Conservation (phyloP, 345 rosid species). For the Euphorbia tirucalli region DNA sequence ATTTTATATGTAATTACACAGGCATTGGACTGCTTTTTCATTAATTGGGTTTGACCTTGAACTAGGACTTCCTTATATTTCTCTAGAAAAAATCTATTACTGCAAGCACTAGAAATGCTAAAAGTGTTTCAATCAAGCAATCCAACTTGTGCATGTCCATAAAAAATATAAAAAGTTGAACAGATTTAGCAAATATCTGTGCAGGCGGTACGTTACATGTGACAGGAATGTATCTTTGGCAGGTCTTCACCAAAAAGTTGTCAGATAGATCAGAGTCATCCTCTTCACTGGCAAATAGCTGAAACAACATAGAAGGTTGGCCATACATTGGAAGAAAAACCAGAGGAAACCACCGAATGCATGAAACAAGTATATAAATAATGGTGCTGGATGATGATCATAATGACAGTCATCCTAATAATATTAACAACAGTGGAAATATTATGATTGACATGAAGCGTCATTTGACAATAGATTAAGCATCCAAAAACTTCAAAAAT, state of each 20-base stretch:
- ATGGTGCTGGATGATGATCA: not conserved
- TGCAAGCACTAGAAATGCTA: not conserved
- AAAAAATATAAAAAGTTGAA: not conserved
- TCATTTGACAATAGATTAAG: not conserved
- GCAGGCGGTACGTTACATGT: conserved; percentile 53
- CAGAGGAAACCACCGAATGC: not conserved
- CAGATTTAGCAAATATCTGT: not conserved
- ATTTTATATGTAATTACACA: not conserved
- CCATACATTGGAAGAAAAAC: conserved; percentile 11
- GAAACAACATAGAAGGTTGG: conserved; percentile 16
- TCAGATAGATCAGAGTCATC: conserved; percentile 76
- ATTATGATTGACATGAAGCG: conserved; percentile 10
- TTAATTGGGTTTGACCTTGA: conserved; percentile 6
- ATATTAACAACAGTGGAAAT: not conserved
- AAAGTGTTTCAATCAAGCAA: not conserved
- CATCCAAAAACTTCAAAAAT: not conserved
- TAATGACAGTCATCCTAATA: not conserved
- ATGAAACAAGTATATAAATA: not conserved
- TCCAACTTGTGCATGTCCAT: not conserved
- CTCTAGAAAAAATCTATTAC: not conserved
- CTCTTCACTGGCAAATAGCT: conserved; percentile 80
- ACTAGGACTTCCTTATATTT: not conserved
- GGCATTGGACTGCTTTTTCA: not conserved
- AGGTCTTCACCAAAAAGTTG: conserved; percentile 87
- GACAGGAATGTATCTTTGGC: conserved; percentile 89